Evolutionary conservation across 2,329 filamentous ascomycete species (phyloP), one percentile per base, ranked within the genome.

Genomic region (Shiraia sp.): DNA sequence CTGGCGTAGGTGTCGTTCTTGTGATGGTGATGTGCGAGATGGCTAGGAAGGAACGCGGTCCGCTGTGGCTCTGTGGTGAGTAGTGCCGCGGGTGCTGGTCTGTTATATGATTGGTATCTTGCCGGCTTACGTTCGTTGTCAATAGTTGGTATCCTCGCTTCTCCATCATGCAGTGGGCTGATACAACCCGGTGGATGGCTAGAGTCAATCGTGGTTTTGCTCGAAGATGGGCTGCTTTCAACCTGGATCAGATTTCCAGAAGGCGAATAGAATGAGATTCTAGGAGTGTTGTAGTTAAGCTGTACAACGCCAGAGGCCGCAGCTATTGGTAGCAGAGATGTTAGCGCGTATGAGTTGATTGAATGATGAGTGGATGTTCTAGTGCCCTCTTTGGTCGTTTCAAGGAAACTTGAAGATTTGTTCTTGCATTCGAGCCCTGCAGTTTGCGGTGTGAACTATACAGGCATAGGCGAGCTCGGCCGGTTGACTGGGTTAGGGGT

Each of bases 281-380:
- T 58, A 10, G 66, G 55, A 26, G 55, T 57, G 13, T 55, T 46
- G 32, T 56, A 50, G 37, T 61, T 62, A 12, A 50, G 47, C 10
- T 47, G 61, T 32, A 68, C 53, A 29, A 71, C 65, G 14, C 66
- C 68, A 27, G 64, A 61, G 15, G 66, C 61, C 33, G 59, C 65
- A 15, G 69, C 68, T 41, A 71, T 61, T 13, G 67, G 66, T 16
- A 71, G 51, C 25, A 71, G 56, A 29, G 61, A 53, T 4, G 61
- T 59, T 13, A 71, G 45, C n/a, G 66, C 68, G 24, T 62, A 65
- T 9, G 68, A 71, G 4, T 52, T 65, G 16, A 69, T 57, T 3
- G 56, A 62, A 31, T 38, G 54, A 36, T 32, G 32, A 17, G 42
- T 27, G 13, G 38, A 15, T 30, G 43, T 29, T 24, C 38, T 17